Base-by-base conservation (phyloP, 2,329 filamentous ascomycete genomes). In the Colletotrichum lupini region DNA sequence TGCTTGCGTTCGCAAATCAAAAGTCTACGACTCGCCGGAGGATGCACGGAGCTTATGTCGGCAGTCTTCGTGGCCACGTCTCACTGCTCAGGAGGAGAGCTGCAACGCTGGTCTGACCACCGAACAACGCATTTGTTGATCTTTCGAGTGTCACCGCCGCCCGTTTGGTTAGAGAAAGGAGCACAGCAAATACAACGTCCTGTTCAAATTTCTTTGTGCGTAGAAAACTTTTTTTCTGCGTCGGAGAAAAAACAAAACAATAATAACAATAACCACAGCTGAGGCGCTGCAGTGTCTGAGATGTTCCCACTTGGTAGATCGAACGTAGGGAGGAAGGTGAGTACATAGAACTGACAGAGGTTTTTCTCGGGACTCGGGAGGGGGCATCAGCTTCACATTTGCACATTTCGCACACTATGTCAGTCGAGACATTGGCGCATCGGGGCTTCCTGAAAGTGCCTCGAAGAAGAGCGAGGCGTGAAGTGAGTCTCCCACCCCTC, bases 261-360 rank as follows among this genome's bases (percentile, higher is more conserved):
- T 5, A 61, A 65, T 49, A 49, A 49, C 7, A 49, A 49, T 22
- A 49, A 49, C 5, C 42, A 49, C n/a, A 70, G 69, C 56, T 37
- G 61, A 61, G 67, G 35, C 55, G 60, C 49, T 49, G 35, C 49
- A 22, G 28, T 73, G 67, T 73, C 70, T 73, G 35, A 65, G 55
- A 70, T 73, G 32, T 62, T 42, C 55, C 65, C 46, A 65, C 67
- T 53, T 67, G 67, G 68, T 70, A 70, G 70, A 73, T 70, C 67
- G 46, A 64, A 70, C 64, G 60, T 56, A 73, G 70, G 70, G 70
- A 69, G 66, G 19, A 37, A 28, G 32, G 55, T 42, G 70, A 60
- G 70, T 73, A 52, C 65, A 73, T 56, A 61, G 32, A 68, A 32
- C 28, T 46, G 67, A 61, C 66, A 37, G 24, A 56, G 24, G 0